Conservation (phyloP, 202 grass and related monocot species). For the Tripidium arundinaceum region DNA sequence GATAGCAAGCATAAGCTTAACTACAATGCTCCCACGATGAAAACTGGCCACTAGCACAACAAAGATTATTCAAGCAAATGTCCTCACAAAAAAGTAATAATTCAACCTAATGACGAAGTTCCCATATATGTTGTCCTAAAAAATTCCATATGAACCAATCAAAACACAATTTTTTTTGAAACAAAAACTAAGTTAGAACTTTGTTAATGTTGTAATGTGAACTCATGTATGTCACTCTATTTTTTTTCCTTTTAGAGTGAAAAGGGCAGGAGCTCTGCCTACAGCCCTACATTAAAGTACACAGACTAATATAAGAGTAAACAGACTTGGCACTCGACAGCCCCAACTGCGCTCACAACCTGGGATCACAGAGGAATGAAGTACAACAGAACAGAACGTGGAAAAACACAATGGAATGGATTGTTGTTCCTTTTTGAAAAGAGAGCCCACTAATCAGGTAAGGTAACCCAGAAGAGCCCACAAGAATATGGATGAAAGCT, state of each 20-base stretch:
- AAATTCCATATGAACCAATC: background rate
- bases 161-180: background rate
- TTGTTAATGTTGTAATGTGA: background rate
- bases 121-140: background rate
- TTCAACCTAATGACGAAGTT: background rate
- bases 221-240: background rate
- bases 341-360: background rate
- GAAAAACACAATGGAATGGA: background rate
- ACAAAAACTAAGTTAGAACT: background rate
- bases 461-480: background rate
- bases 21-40: background rate
- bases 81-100: background rate
- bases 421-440: background rate
- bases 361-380: background rate
- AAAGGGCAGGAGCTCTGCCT: background rate
- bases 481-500: constrained; percentile 19
- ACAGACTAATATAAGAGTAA: background rate
- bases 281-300: background rate
- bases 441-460: background rate
- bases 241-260: background rate
- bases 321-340: background rate
- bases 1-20: constrained; percentile 6
- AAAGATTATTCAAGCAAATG: background rate
- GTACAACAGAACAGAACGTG: background rate
- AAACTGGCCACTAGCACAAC: background rate